Base-by-base conservation (phyloP, 345 rosid species). In the Brassica carinata region DNA sequence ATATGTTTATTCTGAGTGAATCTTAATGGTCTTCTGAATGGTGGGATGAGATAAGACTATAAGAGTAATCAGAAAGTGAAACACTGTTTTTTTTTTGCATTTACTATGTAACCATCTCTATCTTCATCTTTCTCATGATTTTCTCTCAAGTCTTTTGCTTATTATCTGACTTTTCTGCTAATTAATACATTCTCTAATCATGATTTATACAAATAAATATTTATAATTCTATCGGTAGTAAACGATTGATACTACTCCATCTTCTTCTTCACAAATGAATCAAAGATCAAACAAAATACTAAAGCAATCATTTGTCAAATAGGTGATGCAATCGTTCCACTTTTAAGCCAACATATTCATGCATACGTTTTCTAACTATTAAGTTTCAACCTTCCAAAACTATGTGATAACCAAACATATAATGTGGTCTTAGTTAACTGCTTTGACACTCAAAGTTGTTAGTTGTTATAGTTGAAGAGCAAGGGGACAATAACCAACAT, bases 1-100 rank as follows among this genome's bases (percentile, higher is more conserved):
- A 70, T 77, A 67, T 76, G 73, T 77, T 69, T 61, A 31, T 63
- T 62, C 40, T 29, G 57, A 58, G 36, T 79, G 53, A 73, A 66
- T 51, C 81, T 71, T 77, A 10, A 77, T 77, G 53, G 33, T 70
- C 51, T 69, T 70, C 55, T 40, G 51, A 77, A 45, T 45, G 53
- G 55, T 13, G 5, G 55, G 55, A 45, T 45, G 55, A 45, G 15
- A 45, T 45, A 45, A 45, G 15, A 23, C 26, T 23, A 23, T 23
- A 23, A 51, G 33, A 71, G 77, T 65, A 36, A 70, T 51, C 69
- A 66, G 7, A 34, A 76, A 40, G 19, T 78, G 19, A 11, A 45
- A 45, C 15, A 11, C 55, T 36, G 33, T 43, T 34, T 51, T 51
- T 14, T 14, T 45, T 63, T 51, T 61, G 17, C 27, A 30, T 61